Evolutionary conservation across 495 filamentous ascomycete species (phyloP).

Genomic region (Penicillium nucicola): DNA sequence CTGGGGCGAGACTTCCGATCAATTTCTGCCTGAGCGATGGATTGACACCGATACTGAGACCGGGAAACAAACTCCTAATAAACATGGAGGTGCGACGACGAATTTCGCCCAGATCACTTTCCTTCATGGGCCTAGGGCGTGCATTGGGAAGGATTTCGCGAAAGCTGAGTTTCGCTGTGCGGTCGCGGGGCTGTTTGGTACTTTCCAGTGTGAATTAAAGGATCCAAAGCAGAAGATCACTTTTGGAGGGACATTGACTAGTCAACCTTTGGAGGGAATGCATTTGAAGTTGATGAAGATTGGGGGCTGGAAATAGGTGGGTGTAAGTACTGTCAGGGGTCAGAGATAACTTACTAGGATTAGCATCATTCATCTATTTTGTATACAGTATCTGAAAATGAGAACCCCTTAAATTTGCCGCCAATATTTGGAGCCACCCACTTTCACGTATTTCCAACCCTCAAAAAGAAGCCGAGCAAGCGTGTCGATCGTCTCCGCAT

Average conservation of each 20-base stretch:
- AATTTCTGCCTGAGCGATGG: constrained; percentile 46
- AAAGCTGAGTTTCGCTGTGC: constrained; percentile 30
- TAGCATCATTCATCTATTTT: too few species aligned
- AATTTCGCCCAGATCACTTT: constrained; percentile 44
- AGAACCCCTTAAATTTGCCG: too few species aligned
- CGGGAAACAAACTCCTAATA: constrained; percentile 16
- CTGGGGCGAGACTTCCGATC: constrained; percentile 35
- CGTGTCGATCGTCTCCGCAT: constrained; percentile 2
- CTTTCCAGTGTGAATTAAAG: constrained; percentile 46
- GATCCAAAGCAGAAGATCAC: constrained; percentile 53
- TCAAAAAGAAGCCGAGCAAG: background rate
- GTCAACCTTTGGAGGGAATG: constrained; percentile 60
- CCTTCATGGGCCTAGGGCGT: constrained; percentile 40
- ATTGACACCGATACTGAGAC: constrained; percentile 29
- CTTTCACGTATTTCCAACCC: too few species aligned
- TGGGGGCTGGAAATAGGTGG: constrained; percentile 53
- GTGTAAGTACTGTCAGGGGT: background rate
- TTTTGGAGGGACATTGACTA: constrained; percentile 59
- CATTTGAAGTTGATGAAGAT: constrained; percentile 55
- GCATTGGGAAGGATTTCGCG: constrained; percentile 45
- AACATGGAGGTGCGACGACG: constrained; percentile 32
- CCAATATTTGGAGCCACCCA: too few species aligned
- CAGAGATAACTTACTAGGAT: too few species aligned
- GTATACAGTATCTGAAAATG: too few species aligned
- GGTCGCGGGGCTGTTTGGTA: constrained; percentile 27